Evolutionary conservation across 345 rosid genomes (phyloP).

Genomic region (Syzygium aqueum): DNA sequence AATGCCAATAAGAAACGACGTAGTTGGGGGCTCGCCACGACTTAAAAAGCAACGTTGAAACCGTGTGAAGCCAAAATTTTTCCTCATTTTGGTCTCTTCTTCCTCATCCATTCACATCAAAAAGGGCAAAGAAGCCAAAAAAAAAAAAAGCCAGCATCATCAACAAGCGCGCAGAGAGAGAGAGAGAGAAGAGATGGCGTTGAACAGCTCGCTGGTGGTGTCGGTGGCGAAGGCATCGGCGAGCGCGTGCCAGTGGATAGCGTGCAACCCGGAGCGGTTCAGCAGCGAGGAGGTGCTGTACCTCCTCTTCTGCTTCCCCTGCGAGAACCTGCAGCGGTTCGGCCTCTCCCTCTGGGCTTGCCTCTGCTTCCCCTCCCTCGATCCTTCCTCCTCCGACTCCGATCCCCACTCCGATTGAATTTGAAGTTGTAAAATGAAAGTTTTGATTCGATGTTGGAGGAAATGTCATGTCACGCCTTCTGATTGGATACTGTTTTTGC

Average conservation of each 20-base stretch:
- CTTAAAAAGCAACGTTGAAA: not conserved
- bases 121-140: too few relatives aligned
- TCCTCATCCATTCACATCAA: not conserved
- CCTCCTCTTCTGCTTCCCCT: constrained; percentile 60
- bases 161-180: not conserved
- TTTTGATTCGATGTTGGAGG: not conserved
- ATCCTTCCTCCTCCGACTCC: not conserved
- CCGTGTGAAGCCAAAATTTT: not conserved
- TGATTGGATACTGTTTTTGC: not conserved
- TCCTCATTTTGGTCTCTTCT: not conserved
- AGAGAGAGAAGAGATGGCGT: constrained; percentile 35
- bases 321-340: constrained; percentile 53
- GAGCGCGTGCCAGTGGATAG: constrained; percentile 66
- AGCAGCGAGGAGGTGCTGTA: constrained; percentile 50
- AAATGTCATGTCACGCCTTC: not conserved
- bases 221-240: constrained; percentile 58
- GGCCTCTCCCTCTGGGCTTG: constrained; percentile 46
- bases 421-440: not conserved
- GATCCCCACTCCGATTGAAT: constrained; percentile 33
- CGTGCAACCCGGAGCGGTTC: constrained; percentile 81
- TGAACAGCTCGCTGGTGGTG: constrained; percentile 58
- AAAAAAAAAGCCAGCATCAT: not conserved
- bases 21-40: not conserved
- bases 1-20: not conserved
- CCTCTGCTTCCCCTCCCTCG: constrained; percentile 42